Base-by-base conservation (phyloP, 768 basidiomycete genomes). In the Lactarius sanguifluus region DNA sequence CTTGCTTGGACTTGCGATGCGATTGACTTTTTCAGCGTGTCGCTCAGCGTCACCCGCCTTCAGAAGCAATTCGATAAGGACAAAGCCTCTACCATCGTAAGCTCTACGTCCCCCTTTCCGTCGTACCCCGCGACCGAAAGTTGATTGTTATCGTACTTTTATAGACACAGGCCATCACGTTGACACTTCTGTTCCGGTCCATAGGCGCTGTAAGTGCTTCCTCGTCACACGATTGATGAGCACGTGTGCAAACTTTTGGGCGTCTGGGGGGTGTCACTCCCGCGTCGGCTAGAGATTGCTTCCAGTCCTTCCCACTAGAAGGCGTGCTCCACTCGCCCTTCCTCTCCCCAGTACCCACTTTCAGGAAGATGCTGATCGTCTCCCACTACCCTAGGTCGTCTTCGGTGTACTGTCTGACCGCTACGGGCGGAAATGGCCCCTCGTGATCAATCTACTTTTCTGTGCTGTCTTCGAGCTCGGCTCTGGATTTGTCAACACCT, bases 401-500 rank as follows among this genome's bases (percentile, higher is more conserved):
- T 95, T 96, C 70, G 94, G 94, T 59, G 74, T 94, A 41, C 71
- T 89, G 28, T 91, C 90, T 3, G 96, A 97, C 74, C 86, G 96
- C 2, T 96, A 81, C 74, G 96, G 96, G 5, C 85, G 96, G 25
- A 96, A 96, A 81, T 98, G 94, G 94, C 94, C 95, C 7, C 81
- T 96, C 7, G 86, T 96, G 28, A 67, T 73, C 71, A 95, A 94
- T 74, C 80, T 96, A 30, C 54, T 93, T 32, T 72, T 94, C 52
- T 85, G 93, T 67, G 81, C 84, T n/a, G 75, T 83, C 10, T 84
- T 97, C 59, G 87, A 94, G 73, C 84, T 97, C 32, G 91, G 87
- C 0, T 86, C 87, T 1, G 88, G 91, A 23, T 98, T 96, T 76
- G 86, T 87, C 47, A 80, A 87, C 8, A 92, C 87, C 0, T 98